Percentiles rank a stretch among this genome's conserved stretches.
Evolutionary conservation across 139 green algal species (phyloP).

Genomic region (Gonium pectorale): DNA sequence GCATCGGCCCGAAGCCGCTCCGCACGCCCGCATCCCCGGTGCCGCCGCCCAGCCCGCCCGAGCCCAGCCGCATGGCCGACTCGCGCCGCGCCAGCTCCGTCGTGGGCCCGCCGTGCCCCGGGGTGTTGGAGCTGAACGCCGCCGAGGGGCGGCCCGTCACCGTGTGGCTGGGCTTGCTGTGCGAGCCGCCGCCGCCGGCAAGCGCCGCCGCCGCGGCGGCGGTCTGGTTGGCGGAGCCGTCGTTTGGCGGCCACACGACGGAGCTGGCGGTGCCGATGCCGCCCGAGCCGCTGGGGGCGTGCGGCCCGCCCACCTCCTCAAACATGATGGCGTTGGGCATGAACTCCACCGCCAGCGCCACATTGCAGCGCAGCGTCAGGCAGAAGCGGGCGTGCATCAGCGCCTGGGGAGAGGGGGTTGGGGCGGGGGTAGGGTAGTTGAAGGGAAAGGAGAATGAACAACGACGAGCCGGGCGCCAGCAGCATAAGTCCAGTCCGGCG

Average conservation of each 20-base stretch:
- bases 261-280: not conserved
- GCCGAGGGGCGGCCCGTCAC: not conserved
- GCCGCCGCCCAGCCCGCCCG: not conserved
- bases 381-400: conserved; percentile 46
- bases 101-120: not conserved
- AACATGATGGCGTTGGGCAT: conserved; percentile 48
- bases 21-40: not conserved
- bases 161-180: not conserved
- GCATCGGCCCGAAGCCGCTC: not conserved
- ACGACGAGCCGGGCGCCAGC: too few species aligned
- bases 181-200: not conserved
- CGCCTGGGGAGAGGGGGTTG: not conserved
- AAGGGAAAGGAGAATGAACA: too few species aligned
- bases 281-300: not conserved
- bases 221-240: too few species aligned
- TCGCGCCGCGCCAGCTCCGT: not conserved
- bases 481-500: too few species aligned
- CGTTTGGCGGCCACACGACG: too few species aligned
- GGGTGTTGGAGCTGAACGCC: not conserved
- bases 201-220: too few species aligned
- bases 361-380: conserved; percentile 37
- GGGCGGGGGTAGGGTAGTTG: not conserved
- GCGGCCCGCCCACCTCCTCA: conserved; percentile 2
- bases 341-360: conserved; percentile 42
- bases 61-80: not conserved